Conservation (phyloP, 208 protist genomes). For the Wallacemonas sp. region DNA sequence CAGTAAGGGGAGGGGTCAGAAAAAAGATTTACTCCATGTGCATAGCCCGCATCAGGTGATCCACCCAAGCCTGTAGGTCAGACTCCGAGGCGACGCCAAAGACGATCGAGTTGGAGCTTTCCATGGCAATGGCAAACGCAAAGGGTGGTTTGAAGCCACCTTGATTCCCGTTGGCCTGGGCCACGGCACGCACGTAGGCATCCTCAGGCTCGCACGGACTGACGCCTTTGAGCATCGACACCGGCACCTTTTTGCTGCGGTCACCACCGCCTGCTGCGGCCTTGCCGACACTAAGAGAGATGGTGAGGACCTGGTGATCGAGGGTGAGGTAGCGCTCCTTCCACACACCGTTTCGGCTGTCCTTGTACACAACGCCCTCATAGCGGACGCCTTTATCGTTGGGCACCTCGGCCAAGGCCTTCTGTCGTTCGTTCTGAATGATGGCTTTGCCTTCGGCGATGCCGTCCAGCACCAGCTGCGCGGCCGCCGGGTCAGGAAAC, state of each 20-base stretch:
- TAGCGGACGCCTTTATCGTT: slow-evolving; percentile 35
- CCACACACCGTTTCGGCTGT: slow-evolving; percentile 66
- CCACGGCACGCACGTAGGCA: slow-evolving; percentile 32
- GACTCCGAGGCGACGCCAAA: slow-evolving; percentile 60
- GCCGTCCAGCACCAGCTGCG: slow-evolving; percentile 46
- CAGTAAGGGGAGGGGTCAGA: not conserved
- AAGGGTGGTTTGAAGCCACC: slow-evolving; percentile 40
- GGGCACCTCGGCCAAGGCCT: slow-evolving; percentile 23
- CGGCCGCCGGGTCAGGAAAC: slow-evolving; percentile 42
- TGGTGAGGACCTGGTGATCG: slow-evolving; percentile 64
- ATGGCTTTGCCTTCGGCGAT: slow-evolving; percentile 68
- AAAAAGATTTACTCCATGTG: slow-evolving; percentile 57
- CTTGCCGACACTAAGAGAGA: slow-evolving; percentile 68
- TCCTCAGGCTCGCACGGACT: slow-evolving; percentile 53
- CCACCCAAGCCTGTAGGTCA: slow-evolving; percentile 74
- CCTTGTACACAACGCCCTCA: slow-evolving; percentile 86
- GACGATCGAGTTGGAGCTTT: slow-evolving; percentile 73
- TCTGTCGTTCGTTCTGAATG: slow-evolving; percentile 41
- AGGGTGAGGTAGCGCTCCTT: slow-evolving; percentile 81
- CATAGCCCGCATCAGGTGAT: slow-evolving; percentile 53
- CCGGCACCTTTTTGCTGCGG: slow-evolving; percentile 69
- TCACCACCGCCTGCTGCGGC: slow-evolving; percentile 49
- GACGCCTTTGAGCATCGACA: slow-evolving; percentile 67
- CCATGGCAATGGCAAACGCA: slow-evolving; percentile 62
- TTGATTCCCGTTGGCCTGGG: slow-evolving; percentile 2